A percentile compares a stretch with the other conserved stretches of the same genome.
Conservation (phyloP, 1,284 basidiomycete genomes). For the Cryptococcus sp. region DNA sequence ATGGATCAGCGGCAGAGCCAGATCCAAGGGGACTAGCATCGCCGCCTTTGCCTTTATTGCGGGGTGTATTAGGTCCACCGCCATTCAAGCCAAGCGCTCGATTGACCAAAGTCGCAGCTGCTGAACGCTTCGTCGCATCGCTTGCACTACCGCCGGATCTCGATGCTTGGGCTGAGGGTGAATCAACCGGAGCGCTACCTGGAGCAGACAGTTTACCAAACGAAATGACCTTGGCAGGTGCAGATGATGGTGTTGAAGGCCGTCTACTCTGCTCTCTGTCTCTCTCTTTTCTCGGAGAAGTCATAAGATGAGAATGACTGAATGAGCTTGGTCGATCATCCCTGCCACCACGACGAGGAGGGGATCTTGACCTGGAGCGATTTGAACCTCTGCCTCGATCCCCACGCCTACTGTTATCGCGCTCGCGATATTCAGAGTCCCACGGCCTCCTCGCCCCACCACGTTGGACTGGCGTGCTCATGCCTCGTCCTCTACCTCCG, state of each 20-base stretch:
- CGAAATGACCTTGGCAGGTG: conserved; percentile 15
- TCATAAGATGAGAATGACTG: conserved; percentile 16
- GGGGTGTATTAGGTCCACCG: conserved; percentile 2
- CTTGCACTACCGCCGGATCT: background rate
- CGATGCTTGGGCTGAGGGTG: background rate
- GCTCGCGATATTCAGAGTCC: conserved; percentile 22
- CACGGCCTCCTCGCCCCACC: conserved; percentile 10
- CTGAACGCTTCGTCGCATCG: too few species aligned
- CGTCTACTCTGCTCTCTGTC: background rate
- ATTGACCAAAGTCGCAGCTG: background rate
- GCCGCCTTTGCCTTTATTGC: background rate
- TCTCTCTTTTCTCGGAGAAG: background rate
- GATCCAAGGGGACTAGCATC: background rate
- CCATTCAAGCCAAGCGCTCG: conserved; percentile 6
- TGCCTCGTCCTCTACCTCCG: conserved; percentile 1
- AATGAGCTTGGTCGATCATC: conserved; percentile 4
- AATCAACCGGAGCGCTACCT: background rate
- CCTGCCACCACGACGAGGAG: background rate
- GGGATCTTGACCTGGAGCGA: conserved; percentile 10
- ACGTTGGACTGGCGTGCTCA: conserved; percentile 6
- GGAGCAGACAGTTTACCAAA: conserved; percentile 17
- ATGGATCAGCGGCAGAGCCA: too few species aligned
- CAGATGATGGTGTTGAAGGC: conserved; percentile 5
- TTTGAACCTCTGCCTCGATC: conserved; percentile 6
- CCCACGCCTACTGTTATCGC: background rate